Conservation (phyloP, 805 yeast species). For the Candida caryicola region DNA sequence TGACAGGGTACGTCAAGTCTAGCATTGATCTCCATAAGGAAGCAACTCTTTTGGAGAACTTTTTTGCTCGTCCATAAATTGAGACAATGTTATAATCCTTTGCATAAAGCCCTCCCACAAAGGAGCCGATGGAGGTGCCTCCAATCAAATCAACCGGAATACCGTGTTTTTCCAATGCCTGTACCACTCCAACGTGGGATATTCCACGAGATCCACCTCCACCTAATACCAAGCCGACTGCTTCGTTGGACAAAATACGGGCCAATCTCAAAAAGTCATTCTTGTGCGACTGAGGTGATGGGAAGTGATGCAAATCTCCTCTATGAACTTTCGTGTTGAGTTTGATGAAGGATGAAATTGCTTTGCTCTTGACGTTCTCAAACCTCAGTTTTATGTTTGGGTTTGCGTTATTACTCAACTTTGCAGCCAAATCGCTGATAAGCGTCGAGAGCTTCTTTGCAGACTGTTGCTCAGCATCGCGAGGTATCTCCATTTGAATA, state of each 20-base stretch:
- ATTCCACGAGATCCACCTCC: slow-evolving; percentile 98
- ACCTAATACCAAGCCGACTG: slow-evolving; percentile 90
- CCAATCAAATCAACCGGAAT: slow-evolving; percentile 93
- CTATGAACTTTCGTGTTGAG: slow-evolving; percentile 20
- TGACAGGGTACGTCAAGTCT: slow-evolving; percentile 89
- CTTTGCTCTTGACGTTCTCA: slow-evolving; percentile 32
- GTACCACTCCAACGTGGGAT: slow-evolving; percentile 87
- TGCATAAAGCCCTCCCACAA: slow-evolving; percentile 94
- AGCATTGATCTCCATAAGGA: slow-evolving; percentile 81
- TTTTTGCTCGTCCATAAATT: slow-evolving; percentile 84
- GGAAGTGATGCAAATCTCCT: slow-evolving; percentile 18
- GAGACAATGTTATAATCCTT: slow-evolving; percentile 89
- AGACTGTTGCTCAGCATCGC: slow-evolving; percentile 13
- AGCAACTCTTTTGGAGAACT: slow-evolving; percentile 76
- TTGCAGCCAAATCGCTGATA: slow-evolving; percentile 36
- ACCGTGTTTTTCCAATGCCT: slow-evolving; percentile 86
- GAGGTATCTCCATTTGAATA: slow-evolving; percentile 58
- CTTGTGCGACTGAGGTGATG: slow-evolving; percentile 56
- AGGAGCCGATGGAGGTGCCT: slow-evolving; percentile 95
- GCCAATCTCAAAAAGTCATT: slow-evolving; percentile 90
- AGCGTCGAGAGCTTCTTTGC: slow-evolving; percentile 22
- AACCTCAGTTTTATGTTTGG: slow-evolving; percentile 31
- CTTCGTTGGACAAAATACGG: slow-evolving; percentile 84
- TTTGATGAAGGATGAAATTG: slow-evolving; percentile 25
- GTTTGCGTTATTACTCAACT: slow-evolving; percentile 30